A percentile compares a stretch with the other conserved stretches of the same genome.
phyloP scores from a whole-genome alignment of 2,329 filamentous ascomycete species.

The Fusarium staphyleae region DNA sequence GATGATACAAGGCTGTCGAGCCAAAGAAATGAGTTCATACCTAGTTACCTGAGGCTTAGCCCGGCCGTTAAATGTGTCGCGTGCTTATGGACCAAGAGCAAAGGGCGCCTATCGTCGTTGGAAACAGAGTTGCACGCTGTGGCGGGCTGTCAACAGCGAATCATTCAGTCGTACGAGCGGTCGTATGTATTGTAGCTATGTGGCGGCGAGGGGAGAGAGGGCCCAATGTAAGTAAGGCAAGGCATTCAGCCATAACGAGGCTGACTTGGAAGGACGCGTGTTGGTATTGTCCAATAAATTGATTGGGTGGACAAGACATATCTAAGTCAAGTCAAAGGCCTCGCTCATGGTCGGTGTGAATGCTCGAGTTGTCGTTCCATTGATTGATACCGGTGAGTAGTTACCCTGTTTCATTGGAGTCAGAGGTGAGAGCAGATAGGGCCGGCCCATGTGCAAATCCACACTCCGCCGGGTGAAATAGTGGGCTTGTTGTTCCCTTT shows the following conservation, averaged over 20 bases:
- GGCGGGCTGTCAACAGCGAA: conserved; percentile 9
- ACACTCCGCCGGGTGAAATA: conserved; percentile 5
- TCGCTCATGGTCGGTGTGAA: no score
- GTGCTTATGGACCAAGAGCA: conserved; percentile 8
- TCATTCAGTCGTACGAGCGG: conserved; percentile 1
- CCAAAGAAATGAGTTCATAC: conserved; percentile 34
- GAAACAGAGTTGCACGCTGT: neutral
- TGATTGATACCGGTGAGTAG: neutral
- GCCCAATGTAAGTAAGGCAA: conserved; percentile 5
- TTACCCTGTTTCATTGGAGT: neutral
- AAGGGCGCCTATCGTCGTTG: neutral
- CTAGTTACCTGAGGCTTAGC: conserved; percentile 6
- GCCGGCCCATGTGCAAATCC: conserved; percentile 10
- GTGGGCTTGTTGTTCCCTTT: conserved; percentile 3
- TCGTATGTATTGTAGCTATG: neutral
- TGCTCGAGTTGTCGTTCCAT: no score
- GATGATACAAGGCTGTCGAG: conserved; percentile 23
- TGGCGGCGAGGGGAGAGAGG: conserved; percentile 21
- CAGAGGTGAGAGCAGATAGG: neutral
- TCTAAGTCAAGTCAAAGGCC: no score
- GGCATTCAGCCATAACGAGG: conserved; percentile 30
- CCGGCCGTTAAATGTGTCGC: conserved; percentile 11
- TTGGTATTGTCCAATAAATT: no score
- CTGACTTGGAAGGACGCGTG: conserved; percentile 11
- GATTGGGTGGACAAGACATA: no score